Conservation (phyloP, 306 rosid species). For the Abrus pulchellus region DNA sequence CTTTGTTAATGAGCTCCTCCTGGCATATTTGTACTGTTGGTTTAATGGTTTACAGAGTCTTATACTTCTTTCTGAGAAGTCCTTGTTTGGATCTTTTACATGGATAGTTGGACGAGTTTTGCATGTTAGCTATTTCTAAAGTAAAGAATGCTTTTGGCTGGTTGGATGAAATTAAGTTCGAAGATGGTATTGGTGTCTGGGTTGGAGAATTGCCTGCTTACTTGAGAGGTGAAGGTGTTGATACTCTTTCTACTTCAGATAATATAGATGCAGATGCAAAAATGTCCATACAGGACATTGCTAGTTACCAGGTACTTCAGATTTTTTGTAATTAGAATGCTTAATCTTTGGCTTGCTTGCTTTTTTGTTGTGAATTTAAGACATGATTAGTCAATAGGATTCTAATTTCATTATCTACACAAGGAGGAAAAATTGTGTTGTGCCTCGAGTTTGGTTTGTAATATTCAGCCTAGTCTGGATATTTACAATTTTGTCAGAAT, state of each 20-base stretch:
- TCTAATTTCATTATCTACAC: slow-evolving; percentile 9
- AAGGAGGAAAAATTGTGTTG: background rate
- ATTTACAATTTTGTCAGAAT: background rate
- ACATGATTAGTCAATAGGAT: slow-evolving; percentile 15
- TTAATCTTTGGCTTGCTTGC: slow-evolving; percentile 4
- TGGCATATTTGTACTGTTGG: slow-evolving; percentile 29
- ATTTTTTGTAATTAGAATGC: slow-evolving; percentile 19
- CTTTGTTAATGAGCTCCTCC: slow-evolving; percentile 18
- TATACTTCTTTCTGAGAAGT: slow-evolving; percentile 38
- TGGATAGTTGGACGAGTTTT: slow-evolving; percentile 75
- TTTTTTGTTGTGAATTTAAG: slow-evolving; percentile 20
- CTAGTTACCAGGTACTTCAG: slow-evolving; percentile 84
- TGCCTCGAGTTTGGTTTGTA: slow-evolving; percentile 25
- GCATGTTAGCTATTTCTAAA: slow-evolving; percentile 65
- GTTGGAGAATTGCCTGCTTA: slow-evolving; percentile 81
- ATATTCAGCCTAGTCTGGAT: slow-evolving; percentile 20
- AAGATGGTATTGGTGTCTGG: slow-evolving; percentile 74
- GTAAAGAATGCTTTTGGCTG: slow-evolving; percentile 76
- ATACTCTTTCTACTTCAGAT: slow-evolving; percentile 55
- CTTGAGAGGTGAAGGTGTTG: slow-evolving; percentile 61
- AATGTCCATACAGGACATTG: slow-evolving; percentile 76
- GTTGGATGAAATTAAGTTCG: slow-evolving; percentile 68
- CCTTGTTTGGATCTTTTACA: slow-evolving; percentile 45
- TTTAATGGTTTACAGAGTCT: background rate
- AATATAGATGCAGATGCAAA: slow-evolving; percentile 59